Conservation (phyloP, 805 yeast species). For the Candida golubevii region DNA sequence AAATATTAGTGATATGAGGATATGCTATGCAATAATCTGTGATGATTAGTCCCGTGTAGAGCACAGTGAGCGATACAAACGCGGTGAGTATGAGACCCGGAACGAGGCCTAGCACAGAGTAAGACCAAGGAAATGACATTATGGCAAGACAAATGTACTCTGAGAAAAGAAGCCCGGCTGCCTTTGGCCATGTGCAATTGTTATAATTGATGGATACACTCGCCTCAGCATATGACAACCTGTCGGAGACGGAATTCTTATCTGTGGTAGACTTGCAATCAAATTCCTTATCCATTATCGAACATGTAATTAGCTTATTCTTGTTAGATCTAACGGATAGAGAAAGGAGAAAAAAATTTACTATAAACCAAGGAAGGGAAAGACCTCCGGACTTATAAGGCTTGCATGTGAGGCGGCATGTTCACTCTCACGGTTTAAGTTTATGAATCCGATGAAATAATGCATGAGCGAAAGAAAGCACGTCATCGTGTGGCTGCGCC, state of each 20-base stretch:
- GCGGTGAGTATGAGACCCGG: conserved; percentile 55
- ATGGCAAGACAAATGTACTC: conserved; percentile 61
- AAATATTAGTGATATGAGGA: conserved; percentile 49
- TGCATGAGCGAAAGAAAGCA: too few relatives aligned
- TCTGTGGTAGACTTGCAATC: not conserved
- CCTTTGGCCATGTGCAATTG: conserved; percentile 53
- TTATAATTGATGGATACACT: conserved; percentile 40
- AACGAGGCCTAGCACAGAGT: conserved; percentile 53
- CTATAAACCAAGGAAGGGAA: too few relatives aligned
- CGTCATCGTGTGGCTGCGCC: too few relatives aligned
- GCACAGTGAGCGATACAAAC: conserved; percentile 46
- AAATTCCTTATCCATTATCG: conserved; percentile 1
- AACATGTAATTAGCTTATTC: too few relatives aligned
- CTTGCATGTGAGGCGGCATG: too few relatives aligned
- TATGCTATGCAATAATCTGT: conserved; percentile 51
- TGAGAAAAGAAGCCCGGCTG: conserved; percentile 56
- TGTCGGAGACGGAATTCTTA: conserved; percentile 1
- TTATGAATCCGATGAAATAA: too few relatives aligned
- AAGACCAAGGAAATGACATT: conserved; percentile 65
- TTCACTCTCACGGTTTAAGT: too few relatives aligned
- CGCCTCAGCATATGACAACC: conserved; percentile 7
- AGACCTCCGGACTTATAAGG: too few relatives aligned
- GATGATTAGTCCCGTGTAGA: conserved; percentile 53
- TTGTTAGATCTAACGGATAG: too few relatives aligned
- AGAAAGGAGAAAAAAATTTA: too few relatives aligned